Conservation (phyloP, 1,284 basidiomycete species). For the Taiwanofungus camphoratus region DNA sequence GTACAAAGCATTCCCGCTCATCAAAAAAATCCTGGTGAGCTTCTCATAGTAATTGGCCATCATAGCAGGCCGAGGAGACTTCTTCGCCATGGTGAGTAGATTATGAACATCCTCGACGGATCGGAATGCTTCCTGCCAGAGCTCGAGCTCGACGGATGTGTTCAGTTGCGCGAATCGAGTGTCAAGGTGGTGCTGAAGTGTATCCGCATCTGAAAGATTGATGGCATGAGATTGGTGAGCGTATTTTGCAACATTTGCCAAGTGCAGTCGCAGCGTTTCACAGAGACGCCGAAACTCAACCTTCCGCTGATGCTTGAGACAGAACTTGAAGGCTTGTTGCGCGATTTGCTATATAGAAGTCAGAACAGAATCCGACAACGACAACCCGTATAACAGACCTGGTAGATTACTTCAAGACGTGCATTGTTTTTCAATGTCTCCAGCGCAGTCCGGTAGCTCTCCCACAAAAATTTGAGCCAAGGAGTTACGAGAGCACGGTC, state of each 20-base stretch:
- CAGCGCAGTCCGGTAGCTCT: slow-evolving; percentile 94
- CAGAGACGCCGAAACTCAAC: slow-evolving; percentile 97
- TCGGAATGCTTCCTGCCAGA: slow-evolving; percentile 99
- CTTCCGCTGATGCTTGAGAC: slow-evolving; percentile 90
- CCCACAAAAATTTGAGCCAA: slow-evolving; percentile 98
- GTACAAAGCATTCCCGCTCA: slow-evolving; percentile 91
- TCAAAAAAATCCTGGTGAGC: slow-evolving; percentile 92
- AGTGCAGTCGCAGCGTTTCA: slow-evolving; percentile 93
- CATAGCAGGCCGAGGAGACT: slow-evolving; percentile 88
- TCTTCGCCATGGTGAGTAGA: slow-evolving; percentile 89
- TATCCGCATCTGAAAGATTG: slow-evolving; percentile 96
- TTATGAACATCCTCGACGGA: slow-evolving; percentile 98
- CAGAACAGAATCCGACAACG: slow-evolving; percentile 2
- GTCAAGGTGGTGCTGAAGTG: slow-evolving; percentile 94
- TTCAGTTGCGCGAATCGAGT: slow-evolving; percentile 98
- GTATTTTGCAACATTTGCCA: slow-evolving; percentile 95
- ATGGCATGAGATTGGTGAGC: slow-evolving; percentile 95
- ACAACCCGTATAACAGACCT: slow-evolving; percentile 42
- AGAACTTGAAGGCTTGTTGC: slow-evolving; percentile 96
- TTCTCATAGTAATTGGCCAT: slow-evolving; percentile 99
- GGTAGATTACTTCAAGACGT: slow-evolving; percentile 90
- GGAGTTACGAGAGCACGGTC: slow-evolving; percentile 95
- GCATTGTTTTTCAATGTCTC: slow-evolving; percentile 98
- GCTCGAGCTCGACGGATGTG: slow-evolving; percentile 96
- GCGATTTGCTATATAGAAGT: slow-evolving; percentile 74